Evolutionary conservation across 768 basidiomycete genomes (phyloP), one percentile per base, ranked within the genome.

Genomic region (Leucocoprinus sp.): DNA sequence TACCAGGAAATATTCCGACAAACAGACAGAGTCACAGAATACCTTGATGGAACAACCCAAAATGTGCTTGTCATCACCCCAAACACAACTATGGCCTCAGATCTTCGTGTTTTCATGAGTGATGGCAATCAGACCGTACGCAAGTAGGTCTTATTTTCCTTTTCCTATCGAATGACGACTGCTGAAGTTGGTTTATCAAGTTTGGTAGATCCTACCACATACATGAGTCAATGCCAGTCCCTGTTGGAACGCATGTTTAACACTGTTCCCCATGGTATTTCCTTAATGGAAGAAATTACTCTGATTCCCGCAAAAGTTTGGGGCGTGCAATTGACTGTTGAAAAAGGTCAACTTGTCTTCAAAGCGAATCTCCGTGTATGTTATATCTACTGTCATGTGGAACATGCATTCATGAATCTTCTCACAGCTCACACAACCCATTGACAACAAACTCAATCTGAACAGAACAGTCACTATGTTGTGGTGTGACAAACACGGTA

Each of bases 211-310:
- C 43, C 62, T 1, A 56, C 59, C 15, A 52, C 60, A 12, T 75
- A 70, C 53, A 50, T 57, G 36, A 60, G 57, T 17, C 60, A 65
- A 27, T 76, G 74, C 55, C 56, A 62, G 36, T 55, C 47, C 29
- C 54, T 75, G 1, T 52, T 76, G 34, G 58, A 58, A 39, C 64
- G 68, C 33, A 75, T 76, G 74, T 48, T 76, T 27, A 63, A 76
- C 51, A 66, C 65, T 15, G 72, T 76, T n/a, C 69, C 73, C 1
- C 59, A 55, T 14, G 61, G 57, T 37, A 71, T 76, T 14, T 61
- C 57, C 1, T 55, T 76, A n/a, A 71, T 70, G 22, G 65, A 70
- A 9, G 63, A 70, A 47, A 67, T 75, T 37, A 60, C 63, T 14
- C 60, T 72, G 7, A 53, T 74, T 9, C 67, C 64, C 27, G 63